Percentiles rank a stretch among this genome's conserved stretches.
Conservation (phyloP, 768 basidiomycete species). For the Mrakia blollopis region DNA sequence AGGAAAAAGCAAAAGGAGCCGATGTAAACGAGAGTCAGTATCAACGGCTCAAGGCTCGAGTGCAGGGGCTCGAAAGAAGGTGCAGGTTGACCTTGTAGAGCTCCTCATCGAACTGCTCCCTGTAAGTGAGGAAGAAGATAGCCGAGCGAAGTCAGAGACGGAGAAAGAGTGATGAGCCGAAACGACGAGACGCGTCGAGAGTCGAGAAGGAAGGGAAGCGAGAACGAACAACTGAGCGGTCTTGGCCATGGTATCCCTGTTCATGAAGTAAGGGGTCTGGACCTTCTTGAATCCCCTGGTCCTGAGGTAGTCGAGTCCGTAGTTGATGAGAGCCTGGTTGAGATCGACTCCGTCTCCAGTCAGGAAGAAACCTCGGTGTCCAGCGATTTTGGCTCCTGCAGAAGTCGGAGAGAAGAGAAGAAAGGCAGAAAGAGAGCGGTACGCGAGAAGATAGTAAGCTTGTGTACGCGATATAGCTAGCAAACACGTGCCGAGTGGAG, state of each 20-base stretch:
- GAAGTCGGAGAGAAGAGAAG: background rate
- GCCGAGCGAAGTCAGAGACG: background rate
- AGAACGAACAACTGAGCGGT: conserved; percentile 71
- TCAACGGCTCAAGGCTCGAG: background rate
- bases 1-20: background rate
- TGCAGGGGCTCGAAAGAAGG: background rate
- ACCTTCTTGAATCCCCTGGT: conserved; percentile 82
- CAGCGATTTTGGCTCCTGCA: conserved; percentile 80
- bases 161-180: background rate
- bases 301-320: conserved; percentile 89
- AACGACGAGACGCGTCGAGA: background rate
- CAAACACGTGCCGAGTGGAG: background rate
- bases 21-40: background rate
- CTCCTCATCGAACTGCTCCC: conserved; percentile 94
- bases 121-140: background rate
- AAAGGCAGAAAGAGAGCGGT: background rate
- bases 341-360: conserved; percentile 93
- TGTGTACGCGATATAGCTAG: no score
- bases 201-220: background rate
- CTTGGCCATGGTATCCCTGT: conserved; percentile 93
- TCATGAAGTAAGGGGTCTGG: conserved; percentile 97
- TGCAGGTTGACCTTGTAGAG: conserved; percentile 75
- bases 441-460: no score
- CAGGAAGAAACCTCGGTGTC: conserved; percentile 95
- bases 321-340: conserved; percentile 90